A percentile compares a stretch with the other conserved stretches of the same genome.
These are phyloP conservation scores for Colletotrichum noveboracense DNA, from an alignment of 2,329 filamentous ascomycete species.

Conservation along the genomic window DNA sequence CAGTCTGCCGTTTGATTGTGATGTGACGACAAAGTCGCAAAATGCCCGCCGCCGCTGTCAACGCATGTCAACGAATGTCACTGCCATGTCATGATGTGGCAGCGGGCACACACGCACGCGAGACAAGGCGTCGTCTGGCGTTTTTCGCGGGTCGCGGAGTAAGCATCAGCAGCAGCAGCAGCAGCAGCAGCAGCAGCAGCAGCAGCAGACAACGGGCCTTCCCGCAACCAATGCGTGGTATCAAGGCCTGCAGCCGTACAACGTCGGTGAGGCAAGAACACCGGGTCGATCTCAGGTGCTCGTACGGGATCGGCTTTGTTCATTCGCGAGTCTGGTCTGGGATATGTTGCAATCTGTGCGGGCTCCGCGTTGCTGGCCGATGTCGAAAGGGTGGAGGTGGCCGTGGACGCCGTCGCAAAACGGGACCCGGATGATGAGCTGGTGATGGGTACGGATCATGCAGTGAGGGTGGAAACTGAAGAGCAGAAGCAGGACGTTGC, in stretches of 20 bases:
- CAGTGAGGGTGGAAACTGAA: background rate
- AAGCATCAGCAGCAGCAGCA: background rate
- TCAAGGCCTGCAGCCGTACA: background rate
- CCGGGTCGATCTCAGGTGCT: background rate
- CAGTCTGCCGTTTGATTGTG: background rate
- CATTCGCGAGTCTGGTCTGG: background rate
- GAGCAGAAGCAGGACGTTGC: background rate
- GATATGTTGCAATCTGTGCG: background rate
- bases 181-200: background rate
- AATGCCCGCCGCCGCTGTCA: background rate
- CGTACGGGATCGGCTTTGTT: background rate
- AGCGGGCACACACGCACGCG: background rate
- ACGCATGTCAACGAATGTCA: background rate
- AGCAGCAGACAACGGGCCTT: slow-evolving; percentile 1
- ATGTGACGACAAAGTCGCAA: background rate
- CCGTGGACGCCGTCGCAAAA: background rate
- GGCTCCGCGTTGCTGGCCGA: background rate
- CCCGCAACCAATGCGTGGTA: slow-evolving; percentile 1
- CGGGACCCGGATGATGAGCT: background rate
- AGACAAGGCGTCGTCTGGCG: background rate
- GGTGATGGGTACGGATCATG: background rate
- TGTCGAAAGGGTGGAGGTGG: background rate
- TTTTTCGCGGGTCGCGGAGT: background rate
- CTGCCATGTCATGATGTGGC: background rate
- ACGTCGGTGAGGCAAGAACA: background rate